These are phyloP conservation scores for Bruguiera parviflora DNA, from an alignment of 345 rosid species.

Conservation along the genomic window DNA sequence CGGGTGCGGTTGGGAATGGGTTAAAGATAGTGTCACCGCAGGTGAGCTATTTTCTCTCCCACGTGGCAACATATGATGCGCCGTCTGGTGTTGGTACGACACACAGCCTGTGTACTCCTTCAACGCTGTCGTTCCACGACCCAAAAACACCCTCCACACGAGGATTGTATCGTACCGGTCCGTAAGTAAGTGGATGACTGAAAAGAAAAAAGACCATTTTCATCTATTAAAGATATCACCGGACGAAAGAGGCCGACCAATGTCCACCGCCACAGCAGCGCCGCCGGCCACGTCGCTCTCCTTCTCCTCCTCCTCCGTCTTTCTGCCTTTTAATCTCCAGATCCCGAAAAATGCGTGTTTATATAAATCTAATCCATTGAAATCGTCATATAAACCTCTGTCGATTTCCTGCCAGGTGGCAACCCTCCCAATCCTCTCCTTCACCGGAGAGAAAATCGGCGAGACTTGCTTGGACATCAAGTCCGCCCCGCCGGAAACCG, in stretches of 20 bases:
- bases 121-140: not conserved
- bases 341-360: constrained; percentile 19
- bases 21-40: too few species aligned
- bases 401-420: constrained; percentile 54
- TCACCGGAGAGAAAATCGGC: constrained; percentile 77
- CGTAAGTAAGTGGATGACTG: not conserved
- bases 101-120: too few species aligned
- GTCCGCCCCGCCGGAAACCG: constrained; percentile 73
- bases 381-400: constrained; percentile 28
- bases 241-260: constrained; percentile 15
- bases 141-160: not conserved
- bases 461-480: constrained; percentile 80
- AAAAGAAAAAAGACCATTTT: not conserved
- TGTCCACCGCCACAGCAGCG: constrained; percentile 42
- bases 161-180: not conserved
- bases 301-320: constrained; percentile 38
- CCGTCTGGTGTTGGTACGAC: too few species aligned
- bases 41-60: too few species aligned
- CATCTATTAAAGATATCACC: not conserved
- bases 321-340: constrained; percentile 13
- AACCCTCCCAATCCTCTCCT: constrained; percentile 62
- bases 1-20: too few species aligned
- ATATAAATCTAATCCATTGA: constrained; percentile 19
- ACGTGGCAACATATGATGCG: too few species aligned
- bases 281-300: constrained; percentile 41